Evolutionary conservation across 129 eudicot genomes (phyloP), one percentile per base, ranked within the genome.

Genomic region (Heracleum sosnowskyi): DNA sequence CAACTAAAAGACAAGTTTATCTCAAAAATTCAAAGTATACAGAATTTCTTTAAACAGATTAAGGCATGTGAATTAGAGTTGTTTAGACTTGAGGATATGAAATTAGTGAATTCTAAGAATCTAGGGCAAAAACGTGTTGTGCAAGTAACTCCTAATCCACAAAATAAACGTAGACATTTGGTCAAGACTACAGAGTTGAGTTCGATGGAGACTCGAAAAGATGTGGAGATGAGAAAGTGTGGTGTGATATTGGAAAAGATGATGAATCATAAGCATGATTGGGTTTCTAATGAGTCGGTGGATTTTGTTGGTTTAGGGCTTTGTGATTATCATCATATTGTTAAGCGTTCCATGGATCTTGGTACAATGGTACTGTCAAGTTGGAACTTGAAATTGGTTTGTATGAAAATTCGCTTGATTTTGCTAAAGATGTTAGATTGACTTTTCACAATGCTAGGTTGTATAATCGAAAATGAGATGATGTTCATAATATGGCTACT

Each of bases 311-410:
- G 69, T 1, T 34, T 90, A 62, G 83, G 87, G 39, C 71, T 87
- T 24, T 76, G 69, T 33, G 88, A 90, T 82, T 90, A 90, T 60
- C 76, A 80, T 55, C 69, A 46, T 0, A 31, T 89, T 11, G 82
- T 89, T 29, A 76, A 28, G 22, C 44, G 40, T 10, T 91, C 93
- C 2, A 90, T 90, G 91, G 94, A 90, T 74, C 84, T 90, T 9
- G 94, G 94, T 1, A 87, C 94, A n/a, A n/a, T n/a, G n/a, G n/a
- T n/a, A n/a, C n/a, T 0, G 84, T 90, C 29, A 87, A 90, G 45
- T 29, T 46, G 6, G 85, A 77, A 74, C 80, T 87, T 18, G 55
- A 40, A 8, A 77, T 66, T n/a, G 73, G 81, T 13, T 85, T 22
- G 73, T 90, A 90, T 33, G n/a, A n/a, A n/a, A n/a, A n/a, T n/a